phyloP scores from a whole-genome alignment of 192 early-diverging fungal genomes.

The Kappamyces sp. region DNA sequence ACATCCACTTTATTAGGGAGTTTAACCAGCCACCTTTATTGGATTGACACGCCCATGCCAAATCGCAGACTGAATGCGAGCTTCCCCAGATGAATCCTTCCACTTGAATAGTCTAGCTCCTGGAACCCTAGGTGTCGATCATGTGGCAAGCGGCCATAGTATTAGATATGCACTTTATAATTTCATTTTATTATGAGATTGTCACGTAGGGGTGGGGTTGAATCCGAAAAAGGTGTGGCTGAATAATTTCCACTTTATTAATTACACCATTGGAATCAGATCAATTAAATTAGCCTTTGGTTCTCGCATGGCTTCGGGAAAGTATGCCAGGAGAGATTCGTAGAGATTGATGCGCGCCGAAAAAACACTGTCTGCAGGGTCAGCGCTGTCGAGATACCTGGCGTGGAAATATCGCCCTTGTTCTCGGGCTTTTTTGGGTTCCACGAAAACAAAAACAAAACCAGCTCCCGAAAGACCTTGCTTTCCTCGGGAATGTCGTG shows the following conservation, averaged over 20 bases:
- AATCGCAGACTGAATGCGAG: too few species aligned
- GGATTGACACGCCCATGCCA: neutral
- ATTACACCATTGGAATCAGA: constrained; percentile 36
- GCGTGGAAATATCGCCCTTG: neutral
- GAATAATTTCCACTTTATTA: neutral
- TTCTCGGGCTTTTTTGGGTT: neutral
- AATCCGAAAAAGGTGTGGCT: neutral
- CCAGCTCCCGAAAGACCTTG: constrained; percentile 40
- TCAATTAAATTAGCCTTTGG: constrained; percentile 67
- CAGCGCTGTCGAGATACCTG: neutral
- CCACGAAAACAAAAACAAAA: constrained; percentile 41
- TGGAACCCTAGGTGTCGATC: too few species aligned
- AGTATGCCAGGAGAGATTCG: constrained; percentile 63
- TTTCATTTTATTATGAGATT: too few species aligned
- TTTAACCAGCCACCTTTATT: neutral
- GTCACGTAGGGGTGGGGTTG: neutral
- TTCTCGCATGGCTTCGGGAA: constrained; percentile 71
- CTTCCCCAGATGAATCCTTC: too few species aligned
- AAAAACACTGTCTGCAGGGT: constrained; percentile 22
- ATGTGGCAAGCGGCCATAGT: too few species aligned
- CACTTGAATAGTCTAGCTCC: too few species aligned
- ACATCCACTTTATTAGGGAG: neutral
- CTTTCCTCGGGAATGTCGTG: constrained; percentile 39
- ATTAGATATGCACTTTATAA: too few species aligned
- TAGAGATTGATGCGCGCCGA: constrained; percentile 56